A percentile compares a stretch with the other conserved stretches of the same genome.
Evolutionary conservation across 176 grass and related monocot genomes (phyloP).

Genomic region (Elaeis guineensis): DNA sequence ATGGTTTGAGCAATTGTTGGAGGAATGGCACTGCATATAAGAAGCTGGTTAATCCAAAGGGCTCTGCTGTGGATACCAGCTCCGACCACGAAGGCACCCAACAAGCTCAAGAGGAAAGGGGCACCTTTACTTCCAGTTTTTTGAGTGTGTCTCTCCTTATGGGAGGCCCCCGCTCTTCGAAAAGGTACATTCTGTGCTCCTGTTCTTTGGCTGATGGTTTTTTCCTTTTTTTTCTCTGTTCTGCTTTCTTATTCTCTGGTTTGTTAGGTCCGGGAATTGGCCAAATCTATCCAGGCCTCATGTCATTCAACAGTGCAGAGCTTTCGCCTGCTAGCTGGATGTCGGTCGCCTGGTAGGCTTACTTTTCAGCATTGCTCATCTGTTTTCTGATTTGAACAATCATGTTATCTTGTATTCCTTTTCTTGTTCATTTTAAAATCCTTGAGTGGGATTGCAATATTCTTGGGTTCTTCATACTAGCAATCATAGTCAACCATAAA

Average conservation of each 20-base stretch:
- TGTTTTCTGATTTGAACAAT: too few relatives aligned
- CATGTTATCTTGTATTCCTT: too few relatives aligned
- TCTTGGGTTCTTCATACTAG: too few relatives aligned
- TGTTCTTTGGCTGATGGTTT: background rate
- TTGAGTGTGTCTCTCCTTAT: slow-evolving; percentile 71
- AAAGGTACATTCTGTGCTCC: slow-evolving; percentile 50
- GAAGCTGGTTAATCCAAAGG: too few relatives aligned
- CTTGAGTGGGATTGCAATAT: too few relatives aligned
- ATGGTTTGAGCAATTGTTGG: too few relatives aligned
- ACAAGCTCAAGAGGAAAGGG: slow-evolving; percentile 23
- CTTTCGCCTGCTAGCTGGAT: slow-evolving; percentile 89
- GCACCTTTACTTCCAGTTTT: slow-evolving; percentile 66
- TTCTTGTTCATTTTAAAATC: too few relatives aligned
- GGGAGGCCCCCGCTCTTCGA: slow-evolving; percentile 63
- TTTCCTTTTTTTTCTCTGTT: background rate
- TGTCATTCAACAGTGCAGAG: slow-evolving; percentile 49
- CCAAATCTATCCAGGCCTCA: slow-evolving; percentile 61
- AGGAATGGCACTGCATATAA: too few relatives aligned
- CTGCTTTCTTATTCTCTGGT: background rate
- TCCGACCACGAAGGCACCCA: too few relatives aligned
- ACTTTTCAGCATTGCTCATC: background rate
- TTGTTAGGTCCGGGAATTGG: slow-evolving; percentile 61
- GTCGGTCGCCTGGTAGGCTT: slow-evolving; percentile 84
- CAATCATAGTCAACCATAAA: too few relatives aligned
- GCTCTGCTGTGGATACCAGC: too few relatives aligned